Base-by-base conservation (phyloP, 2,329 filamentous ascomycete species). In the Tolypocladium sp. region DNA sequence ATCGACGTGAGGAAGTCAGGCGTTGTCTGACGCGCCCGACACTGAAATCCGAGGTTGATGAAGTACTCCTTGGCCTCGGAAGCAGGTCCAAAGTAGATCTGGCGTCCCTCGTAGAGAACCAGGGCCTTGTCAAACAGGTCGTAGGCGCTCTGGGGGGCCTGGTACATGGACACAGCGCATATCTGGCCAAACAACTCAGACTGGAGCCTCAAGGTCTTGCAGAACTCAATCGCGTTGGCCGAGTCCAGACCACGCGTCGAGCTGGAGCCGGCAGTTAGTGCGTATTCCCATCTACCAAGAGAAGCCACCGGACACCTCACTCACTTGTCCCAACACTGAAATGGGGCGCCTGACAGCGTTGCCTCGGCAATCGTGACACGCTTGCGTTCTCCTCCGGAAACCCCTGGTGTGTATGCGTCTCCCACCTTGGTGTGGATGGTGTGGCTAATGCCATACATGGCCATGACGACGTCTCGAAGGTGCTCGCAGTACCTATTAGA, bases 91-190 rank as follows among this genome's bases (percentile, higher is more conserved):
- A 86, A 90, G 72, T 81, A 90, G 57, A 88, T 83, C 64, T 87
- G 85, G 58, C 82, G 80, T 8, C 87, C 87, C 63, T 88, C 82
- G 66, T 89, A 86, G 1, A 90, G 77, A 0, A 90, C 76, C 2
- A 87, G 74, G 0, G 85, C 66, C 44, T 68, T 89, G 72, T 89
- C 86, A 64, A 90, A 89, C 1, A 85, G 52, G 49, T 62, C 59
- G 27, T 63, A 66, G 1, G 63, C 63, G 13, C 51, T 84, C 37
- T 44, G 42, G 9, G 42, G 42, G 4, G 42, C 42, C 42, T 44
- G 42, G 22, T 44, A 44, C 22, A 44, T 25, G n/a, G 42, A 44
- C 5, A 44, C 42, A 4, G 22, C 42, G 22, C 42, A 44, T 3
- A 9, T 25, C 42, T 44, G 42, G n/a, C 42, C 42, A 4, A 44